Base-by-base conservation (phyloP, 2,329 filamentous ascomycete genomes). In the Stemphylium vesicarium region DNA sequence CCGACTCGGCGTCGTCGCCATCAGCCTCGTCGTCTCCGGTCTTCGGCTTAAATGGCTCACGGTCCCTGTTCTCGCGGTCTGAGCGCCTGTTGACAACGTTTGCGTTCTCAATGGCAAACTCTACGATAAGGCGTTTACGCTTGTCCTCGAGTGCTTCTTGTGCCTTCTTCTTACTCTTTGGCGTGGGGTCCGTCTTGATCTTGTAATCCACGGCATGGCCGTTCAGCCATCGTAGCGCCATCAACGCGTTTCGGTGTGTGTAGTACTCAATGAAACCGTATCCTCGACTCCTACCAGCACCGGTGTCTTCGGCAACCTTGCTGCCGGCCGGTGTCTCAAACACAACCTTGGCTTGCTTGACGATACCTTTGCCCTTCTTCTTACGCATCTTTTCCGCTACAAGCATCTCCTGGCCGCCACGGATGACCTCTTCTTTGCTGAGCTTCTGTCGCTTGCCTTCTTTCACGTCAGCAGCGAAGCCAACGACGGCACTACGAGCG, bases 221-320 rank as follows among this genome's bases (percentile, higher is more conserved):
- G 73, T 99, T 99, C 53, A 99, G 82, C 87, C 92, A 98, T 41
- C 95, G 84, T 59, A 99, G 81, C 20, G 92, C 95, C 91, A 98
- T 98, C 35, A 99, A 82, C 12, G 95, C 95, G 82, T 89, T 94
- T 44, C 95, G 89, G 72, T 99, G 95, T 26, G 91, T 95, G 62
- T 88, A 90, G 77, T 97, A 99, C 78, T 99, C 95, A 64, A 99
- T 90, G 80, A 99, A 99, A 11, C 96, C 95, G 74, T 99, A 99
- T 4, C 95, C 95, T 73, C 94, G 86, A 73, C 90, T 95, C 72
- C 90, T 85, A 41, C 93, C 93, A 6, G 87, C 92, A 7, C 90
- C 92, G 45, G 82, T 86, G 38, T 85, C 82, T 77, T 96, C 92
- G 8, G 83, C 78, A 12, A 96, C 86, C 79, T 97, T 98, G 69